A percentile compares a stretch with the other conserved stretches of the same genome.
phyloP scores from a whole-genome alignment of 306 rosid genomes.

The Cicer chorassanicum region DNA sequence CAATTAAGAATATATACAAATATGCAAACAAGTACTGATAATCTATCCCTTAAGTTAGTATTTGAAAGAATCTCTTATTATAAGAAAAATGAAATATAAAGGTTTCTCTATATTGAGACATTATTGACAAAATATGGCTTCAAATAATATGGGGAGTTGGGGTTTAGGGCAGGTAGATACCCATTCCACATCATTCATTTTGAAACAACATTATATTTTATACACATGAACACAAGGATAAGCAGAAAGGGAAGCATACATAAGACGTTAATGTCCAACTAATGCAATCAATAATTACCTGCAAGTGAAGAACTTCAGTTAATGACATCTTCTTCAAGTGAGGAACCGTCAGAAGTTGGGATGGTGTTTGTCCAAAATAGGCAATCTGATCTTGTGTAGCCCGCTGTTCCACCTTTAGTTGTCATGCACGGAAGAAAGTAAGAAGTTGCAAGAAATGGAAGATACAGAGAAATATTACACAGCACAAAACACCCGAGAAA shows the following conservation, averaged over 20 bases:
- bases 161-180: not conserved
- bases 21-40: not conserved
- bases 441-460: conserved; percentile 28
- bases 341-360: conserved; percentile 90
- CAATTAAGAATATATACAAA: not conserved
- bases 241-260: conserved; percentile 14
- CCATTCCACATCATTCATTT: not conserved
- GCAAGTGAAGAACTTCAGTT: conserved; percentile 89
- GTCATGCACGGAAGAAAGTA: conserved; percentile 38
- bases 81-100: not conserved
- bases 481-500: conserved; percentile 13
- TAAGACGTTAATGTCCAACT: conserved; percentile 33
- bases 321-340: conserved; percentile 78
- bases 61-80: not conserved
- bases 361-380: conserved; percentile 97
- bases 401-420: conserved; percentile 77
- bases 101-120: not conserved
- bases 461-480: conserved; percentile 5
- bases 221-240: not conserved
- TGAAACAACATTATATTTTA: not conserved
- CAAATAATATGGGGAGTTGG: not conserved
- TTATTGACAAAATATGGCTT: conserved; percentile 6
- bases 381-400: conserved; percentile 99
- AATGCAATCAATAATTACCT: conserved; percentile 58
- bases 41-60: not conserved